A percentile compares a stretch with the other conserved stretches of the same genome.
These are phyloP conservation scores for Daldinia vernicosa DNA, from an alignment of 495 filamentous ascomycete species.

Conservation along the genomic window DNA sequence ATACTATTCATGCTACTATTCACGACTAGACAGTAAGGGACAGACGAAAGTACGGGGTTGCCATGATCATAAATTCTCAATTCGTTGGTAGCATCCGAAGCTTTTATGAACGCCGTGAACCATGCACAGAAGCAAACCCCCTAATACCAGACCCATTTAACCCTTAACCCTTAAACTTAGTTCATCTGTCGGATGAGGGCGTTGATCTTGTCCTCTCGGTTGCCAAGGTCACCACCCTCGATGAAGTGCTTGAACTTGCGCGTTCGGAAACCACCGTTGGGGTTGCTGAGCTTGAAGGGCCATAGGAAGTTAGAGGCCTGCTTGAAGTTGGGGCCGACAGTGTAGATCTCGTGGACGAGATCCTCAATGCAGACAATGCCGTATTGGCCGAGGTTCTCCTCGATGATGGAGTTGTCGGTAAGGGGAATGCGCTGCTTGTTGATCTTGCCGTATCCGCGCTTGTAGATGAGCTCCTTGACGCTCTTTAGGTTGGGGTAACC, in stretches of 20 bases:
- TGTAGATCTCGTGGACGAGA: slow-evolving; percentile 99
- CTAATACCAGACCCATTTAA: slow-evolving; percentile 48
- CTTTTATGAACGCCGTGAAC: slow-evolving; percentile 51
- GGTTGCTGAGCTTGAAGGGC: slow-evolving; percentile 99
- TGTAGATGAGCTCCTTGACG: slow-evolving; percentile 99
- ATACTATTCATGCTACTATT: neutral
- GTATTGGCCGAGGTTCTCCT: slow-evolving; percentile 95
- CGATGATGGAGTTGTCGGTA: slow-evolving; percentile 97
- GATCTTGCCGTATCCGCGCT: slow-evolving; percentile 98
- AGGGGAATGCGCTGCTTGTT: slow-evolving; percentile 95
- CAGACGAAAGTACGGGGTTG: slow-evolving; percentile 29
- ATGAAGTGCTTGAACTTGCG: slow-evolving; percentile 99
- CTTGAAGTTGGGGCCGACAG: slow-evolving; percentile 99
- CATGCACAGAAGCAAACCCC: slow-evolving; percentile 51
- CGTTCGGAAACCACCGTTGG: slow-evolving; percentile 91
- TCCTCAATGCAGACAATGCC: slow-evolving; percentile 99
- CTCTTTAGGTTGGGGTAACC: slow-evolving; percentile 99
- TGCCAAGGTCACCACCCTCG: slow-evolving; percentile 97
- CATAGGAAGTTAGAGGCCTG: slow-evolving; percentile 99
- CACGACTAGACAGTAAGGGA: neutral
- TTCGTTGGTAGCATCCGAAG: slow-evolving; percentile 48
- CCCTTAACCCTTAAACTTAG: slow-evolving; percentile 60
- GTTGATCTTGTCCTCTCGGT: slow-evolving; percentile 99
- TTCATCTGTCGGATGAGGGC: slow-evolving; percentile 97
- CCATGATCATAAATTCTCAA: slow-evolving; percentile 48